Conservation (phyloP, 2,329 filamentous ascomycete genomes). For the Chrysoporthe cubensis region DNA sequence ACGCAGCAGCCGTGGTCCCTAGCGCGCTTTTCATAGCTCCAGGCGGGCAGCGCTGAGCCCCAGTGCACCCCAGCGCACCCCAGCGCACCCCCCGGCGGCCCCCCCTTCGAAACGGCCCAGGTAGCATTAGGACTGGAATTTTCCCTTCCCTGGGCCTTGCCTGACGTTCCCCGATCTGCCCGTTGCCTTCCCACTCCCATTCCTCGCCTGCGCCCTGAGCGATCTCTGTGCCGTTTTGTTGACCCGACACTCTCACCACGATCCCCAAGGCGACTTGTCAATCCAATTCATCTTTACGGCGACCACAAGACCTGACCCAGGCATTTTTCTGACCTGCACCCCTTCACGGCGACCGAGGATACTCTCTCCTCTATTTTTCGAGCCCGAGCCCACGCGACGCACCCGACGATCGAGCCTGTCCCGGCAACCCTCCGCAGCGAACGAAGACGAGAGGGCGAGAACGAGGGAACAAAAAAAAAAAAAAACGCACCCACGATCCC, state of each 20-base stretch:
- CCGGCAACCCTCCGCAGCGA: slow-evolving; percentile 19
- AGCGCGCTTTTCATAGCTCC: neutral
- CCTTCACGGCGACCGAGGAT: slow-evolving; percentile 21
- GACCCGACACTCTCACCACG: slow-evolving; percentile 25
- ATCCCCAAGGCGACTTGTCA: slow-evolving; percentile 25
- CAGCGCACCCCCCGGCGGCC: neutral
- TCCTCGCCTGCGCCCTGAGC: slow-evolving; percentile 4
- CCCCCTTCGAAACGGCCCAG: slow-evolving; percentile 1
- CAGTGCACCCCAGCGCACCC: neutral
- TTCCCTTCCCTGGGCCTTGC: slow-evolving; percentile 11
- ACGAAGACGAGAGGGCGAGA: slow-evolving; percentile 13
- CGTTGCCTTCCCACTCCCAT: slow-evolving; percentile 23
- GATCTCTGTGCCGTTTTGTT: slow-evolving; percentile 22
- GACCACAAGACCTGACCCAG: slow-evolving; percentile 28
- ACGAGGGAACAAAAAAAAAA: slow-evolving; percentile 15
- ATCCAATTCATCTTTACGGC: slow-evolving; percentile 27
- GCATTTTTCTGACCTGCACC: slow-evolving; percentile 22
- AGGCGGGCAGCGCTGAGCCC: neutral
- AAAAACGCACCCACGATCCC: slow-evolving; percentile 13
- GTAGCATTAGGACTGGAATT: slow-evolving; percentile 13
- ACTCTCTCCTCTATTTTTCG: slow-evolving; percentile 21
- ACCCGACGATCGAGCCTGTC: slow-evolving; percentile 21
- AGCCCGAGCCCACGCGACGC: slow-evolving; percentile 24
- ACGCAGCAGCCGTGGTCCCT: neutral
- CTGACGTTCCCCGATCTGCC: slow-evolving; percentile 24